Base-by-base conservation (phyloP, 805 yeast genomes). In the Phaffomyces antillensis region DNA sequence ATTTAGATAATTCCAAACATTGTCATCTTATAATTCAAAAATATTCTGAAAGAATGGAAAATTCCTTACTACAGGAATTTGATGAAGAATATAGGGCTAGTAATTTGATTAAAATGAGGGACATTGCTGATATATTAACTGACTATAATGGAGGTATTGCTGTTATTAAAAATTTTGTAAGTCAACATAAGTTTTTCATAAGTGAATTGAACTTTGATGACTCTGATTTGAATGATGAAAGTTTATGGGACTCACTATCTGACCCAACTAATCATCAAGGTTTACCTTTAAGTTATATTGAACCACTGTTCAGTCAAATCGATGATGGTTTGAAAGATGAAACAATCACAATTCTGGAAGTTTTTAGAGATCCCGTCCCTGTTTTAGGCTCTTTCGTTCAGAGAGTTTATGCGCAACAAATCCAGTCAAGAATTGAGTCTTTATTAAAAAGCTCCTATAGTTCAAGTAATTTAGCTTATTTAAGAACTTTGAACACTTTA, bases 91-190 rank as follows among this genome's bases (percentile, higher is more conserved):
- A 85, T 53, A 76, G 79, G 46, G 76, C 75, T 24, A 81, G 79
- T 48, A 83, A 87, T 53, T 75, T 79, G 53, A 68, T 70, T n/a
- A 77, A 76, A 43, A 81, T 93, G 83, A 80, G 77, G 55, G 88
- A 82, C 45, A 75, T 81, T 24, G 87, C 96, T 0, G 78, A 77
- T 41, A 76, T 89, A 16, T 69, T 90, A 41, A 76, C 80, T 43
- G 86, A 81, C 49, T 91, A 81, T 67, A 90, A 91, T 58, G 91
- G 88, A 17, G 96, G 96, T 12, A 72, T 77, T 11, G 81, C 83
- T 47, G 91, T 90, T 9, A 83, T 87, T 9, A 87, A 83, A 58
- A 79, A 83, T 40, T 91, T 86, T 64, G 85, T 90, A 36, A 80
- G 79, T 58, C 88, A 86, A 58, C 87, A 86, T 58, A 84, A 81